Conservation (phyloP, 1,139 yeast genomes). For the Blastobotrys apis region DNA sequence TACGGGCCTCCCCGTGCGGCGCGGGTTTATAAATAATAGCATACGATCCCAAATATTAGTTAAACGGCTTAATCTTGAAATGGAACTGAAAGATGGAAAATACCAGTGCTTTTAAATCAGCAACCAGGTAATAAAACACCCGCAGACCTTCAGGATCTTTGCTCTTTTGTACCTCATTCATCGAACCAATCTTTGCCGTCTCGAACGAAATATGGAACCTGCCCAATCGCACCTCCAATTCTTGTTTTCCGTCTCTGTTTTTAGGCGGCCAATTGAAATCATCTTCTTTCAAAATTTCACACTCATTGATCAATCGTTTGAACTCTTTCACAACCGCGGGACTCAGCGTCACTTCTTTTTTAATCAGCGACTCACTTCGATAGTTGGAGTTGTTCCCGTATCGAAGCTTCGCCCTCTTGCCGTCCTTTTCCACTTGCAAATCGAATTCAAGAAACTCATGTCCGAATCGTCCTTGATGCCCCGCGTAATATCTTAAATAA, state of each 20-base stretch:
- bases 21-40: too few relatives aligned
- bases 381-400: conserved; percentile 48
- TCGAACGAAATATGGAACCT: conserved; percentile 38
- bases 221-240: conserved; percentile 42
- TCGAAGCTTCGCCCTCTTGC: conserved; percentile 37
- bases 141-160: conserved; percentile 44
- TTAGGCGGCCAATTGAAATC: conserved; percentile 43
- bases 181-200: conserved; percentile 42
- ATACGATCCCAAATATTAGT: not conserved
- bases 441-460: conserved; percentile 48
- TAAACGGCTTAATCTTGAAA: conserved; percentile 25
- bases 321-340: conserved; percentile 37
- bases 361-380: conserved; percentile 42
- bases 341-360: conserved; percentile 39
- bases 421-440: conserved; percentile 34
- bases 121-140: conserved; percentile 43
- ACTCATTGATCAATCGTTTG: conserved; percentile 36
- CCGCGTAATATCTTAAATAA: conserved; percentile 41
- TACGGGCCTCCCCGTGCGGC: too few relatives aligned
- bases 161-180: conserved; percentile 39
- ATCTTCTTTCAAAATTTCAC: conserved; percentile 42
- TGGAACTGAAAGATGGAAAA: conserved; percentile 44
- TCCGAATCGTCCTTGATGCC: conserved; percentile 44
- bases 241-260: conserved; percentile 43
- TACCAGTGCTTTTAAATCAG: conserved; percentile 43